A percentile compares a stretch with the other conserved stretches of the same genome.
Conservation (phyloP, 176 grass and related monocot species). For the Oryza glumipatula region DNA sequence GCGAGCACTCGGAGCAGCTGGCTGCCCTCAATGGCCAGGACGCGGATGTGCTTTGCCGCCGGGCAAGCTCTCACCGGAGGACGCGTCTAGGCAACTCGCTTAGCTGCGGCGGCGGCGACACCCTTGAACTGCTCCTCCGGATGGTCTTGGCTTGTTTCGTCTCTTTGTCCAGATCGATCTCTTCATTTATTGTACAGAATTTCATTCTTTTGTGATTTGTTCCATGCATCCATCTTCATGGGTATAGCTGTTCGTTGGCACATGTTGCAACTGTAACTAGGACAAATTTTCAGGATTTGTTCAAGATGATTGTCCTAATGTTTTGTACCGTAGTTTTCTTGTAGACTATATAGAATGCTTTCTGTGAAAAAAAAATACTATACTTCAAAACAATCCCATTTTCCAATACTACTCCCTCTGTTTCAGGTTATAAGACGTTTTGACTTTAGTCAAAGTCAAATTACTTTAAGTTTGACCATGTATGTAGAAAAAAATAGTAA, state of each 20-base stretch:
- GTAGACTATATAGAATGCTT: too few species aligned
- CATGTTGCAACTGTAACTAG: neutral
- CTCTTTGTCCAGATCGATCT: conserved; percentile 5
- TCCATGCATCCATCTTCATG: neutral
- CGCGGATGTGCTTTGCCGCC: neutral
- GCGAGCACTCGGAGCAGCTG: conserved; percentile 37
- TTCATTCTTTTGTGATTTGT: neutral
- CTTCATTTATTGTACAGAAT: neutral
- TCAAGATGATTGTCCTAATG: neutral
- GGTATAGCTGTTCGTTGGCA: neutral
- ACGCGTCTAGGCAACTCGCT: neutral
- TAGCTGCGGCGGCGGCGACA: neutral
- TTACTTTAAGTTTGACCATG: rapidly evolving
- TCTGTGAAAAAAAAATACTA: neutral
- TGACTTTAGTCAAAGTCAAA: too few species aligned
- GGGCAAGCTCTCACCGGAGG: neutral
- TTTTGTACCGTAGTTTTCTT: neutral
- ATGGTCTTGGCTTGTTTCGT: neutral
- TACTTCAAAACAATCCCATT: neutral
- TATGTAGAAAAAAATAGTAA: too few species aligned
- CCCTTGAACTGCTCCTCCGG: neutral
- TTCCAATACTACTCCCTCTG: neutral
- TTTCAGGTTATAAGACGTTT: too few species aligned
- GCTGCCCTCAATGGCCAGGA: conserved; percentile 38
- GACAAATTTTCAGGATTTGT: neutral